Evolutionary conservation across 768 basidiomycete species (phyloP).

Genomic region (Pisolithus tinctorius): DNA sequence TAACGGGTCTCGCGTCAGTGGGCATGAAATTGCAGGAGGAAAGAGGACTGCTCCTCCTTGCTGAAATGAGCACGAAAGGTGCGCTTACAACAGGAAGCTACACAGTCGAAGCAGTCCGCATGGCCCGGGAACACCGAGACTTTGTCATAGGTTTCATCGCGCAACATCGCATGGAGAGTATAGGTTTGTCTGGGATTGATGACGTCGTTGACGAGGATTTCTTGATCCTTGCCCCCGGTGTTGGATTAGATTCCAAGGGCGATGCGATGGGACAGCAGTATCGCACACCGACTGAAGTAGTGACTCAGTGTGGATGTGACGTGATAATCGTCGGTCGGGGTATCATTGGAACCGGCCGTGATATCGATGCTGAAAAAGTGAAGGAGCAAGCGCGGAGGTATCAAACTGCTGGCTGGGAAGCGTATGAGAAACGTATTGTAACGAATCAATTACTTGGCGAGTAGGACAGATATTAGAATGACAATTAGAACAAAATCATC

Average conservation of each 20-base stretch:
- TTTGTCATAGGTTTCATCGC: slow-evolving; percentile 98
- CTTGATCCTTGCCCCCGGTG: slow-evolving; percentile 87
- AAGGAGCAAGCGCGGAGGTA: slow-evolving; percentile 76
- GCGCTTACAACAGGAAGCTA: slow-evolving; percentile 79
- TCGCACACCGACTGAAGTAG: slow-evolving; percentile 78
- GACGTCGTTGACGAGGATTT: slow-evolving; percentile 62
- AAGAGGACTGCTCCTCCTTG: slow-evolving; percentile 83
- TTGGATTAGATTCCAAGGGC: slow-evolving; percentile 71
- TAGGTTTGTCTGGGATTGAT: slow-evolving; percentile 33
- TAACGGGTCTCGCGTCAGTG: slow-evolving; percentile 82
- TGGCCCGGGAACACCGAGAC: slow-evolving; percentile 74
- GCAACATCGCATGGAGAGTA: slow-evolving; percentile 72
- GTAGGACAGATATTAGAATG: neutral
- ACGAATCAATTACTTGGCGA: neutral
- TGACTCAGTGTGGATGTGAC: slow-evolving; percentile 80
- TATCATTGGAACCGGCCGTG: slow-evolving; percentile 65
- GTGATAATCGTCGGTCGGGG: slow-evolving; percentile 97
- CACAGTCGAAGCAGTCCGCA: slow-evolving; percentile 75
- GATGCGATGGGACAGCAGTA: slow-evolving; percentile 96
- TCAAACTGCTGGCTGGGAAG: slow-evolving; percentile 81
- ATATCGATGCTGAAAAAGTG: slow-evolving; percentile 34
- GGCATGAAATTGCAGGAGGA: slow-evolving; percentile 63
- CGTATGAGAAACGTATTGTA: slow-evolving; percentile 60
- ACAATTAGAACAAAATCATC: neutral
- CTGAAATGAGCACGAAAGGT: slow-evolving; percentile 94